phyloP scores from a whole-genome alignment of 805 yeast species.

The Yarrowia sp. region DNA sequence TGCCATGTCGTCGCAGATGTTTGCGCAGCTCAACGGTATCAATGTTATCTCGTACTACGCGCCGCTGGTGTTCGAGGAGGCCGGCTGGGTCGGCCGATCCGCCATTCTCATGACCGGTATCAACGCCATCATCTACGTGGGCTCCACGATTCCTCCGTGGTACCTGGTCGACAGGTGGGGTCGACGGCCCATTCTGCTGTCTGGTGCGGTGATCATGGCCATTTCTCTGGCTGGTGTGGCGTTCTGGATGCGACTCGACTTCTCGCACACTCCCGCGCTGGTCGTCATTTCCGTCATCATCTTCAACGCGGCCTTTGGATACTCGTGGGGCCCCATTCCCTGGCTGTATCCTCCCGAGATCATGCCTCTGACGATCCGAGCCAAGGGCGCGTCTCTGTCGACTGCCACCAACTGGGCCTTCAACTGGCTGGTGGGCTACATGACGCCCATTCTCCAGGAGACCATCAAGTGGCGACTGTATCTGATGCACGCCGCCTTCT shows the following conservation, averaged over 20 bases:
- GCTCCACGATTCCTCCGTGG: slow-evolving; percentile 86
- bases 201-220: slow-evolving; percentile 82
- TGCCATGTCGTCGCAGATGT: slow-evolving; percentile 87
- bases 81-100: slow-evolving; percentile 88
- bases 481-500: slow-evolving; percentile 75
- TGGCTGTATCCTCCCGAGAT: slow-evolving; percentile 88
- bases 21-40: slow-evolving; percentile 92
- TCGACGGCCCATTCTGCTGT: slow-evolving; percentile 73
- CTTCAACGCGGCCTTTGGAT: slow-evolving; percentile 79
- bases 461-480: slow-evolving; percentile 75
- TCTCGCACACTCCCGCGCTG: slow-evolving; percentile 57
- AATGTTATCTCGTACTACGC: slow-evolving; percentile 92
- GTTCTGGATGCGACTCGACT: slow-evolving; percentile 52
- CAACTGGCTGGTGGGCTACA: slow-evolving; percentile 87
- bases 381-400: slow-evolving; percentile 85
- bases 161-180: slow-evolving; percentile 89
- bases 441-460: slow-evolving; percentile 83
- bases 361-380: slow-evolving; percentile 76
- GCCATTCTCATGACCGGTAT: slow-evolving; percentile 91
- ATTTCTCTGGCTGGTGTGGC: slow-evolving; percentile 64
- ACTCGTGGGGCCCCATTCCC: slow-evolving; percentile 92
- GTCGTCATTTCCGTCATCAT: slow-evolving; percentile 77
- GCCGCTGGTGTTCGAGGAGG: slow-evolving; percentile 89
- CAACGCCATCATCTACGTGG: slow-evolving; percentile 57
- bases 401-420: slow-evolving; percentile 94